Evolutionary conservation across 2,329 filamentous ascomycete species (phyloP), one percentile per base, ranked within the genome.

Genomic region (Claviceps humidiphila): DNA sequence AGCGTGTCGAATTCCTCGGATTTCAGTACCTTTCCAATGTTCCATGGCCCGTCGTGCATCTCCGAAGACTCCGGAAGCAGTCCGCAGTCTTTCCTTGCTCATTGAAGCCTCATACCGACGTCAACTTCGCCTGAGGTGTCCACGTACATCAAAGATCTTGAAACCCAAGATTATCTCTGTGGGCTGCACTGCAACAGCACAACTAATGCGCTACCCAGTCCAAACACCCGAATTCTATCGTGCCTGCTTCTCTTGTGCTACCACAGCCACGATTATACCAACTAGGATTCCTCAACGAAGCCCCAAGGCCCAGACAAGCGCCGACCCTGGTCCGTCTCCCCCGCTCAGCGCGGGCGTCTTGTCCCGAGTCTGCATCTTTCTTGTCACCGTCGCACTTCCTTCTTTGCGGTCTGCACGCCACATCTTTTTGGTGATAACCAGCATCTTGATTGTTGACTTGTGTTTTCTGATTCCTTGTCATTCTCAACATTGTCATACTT

Each of bases 401-500:
- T 51, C 9, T 11, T 34, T 34, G 30, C 30, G 30, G 30, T 34
- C 46, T 45, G 45, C 52, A 51, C 52, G 45, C 45, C 42, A 30
- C 37, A 38, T 34, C 14, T n/a, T 40, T 45, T 40, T 45, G 44
- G 45, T 49, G 46, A 45, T 49, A 46, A 51, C 52, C 26, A 45
- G 49, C 49, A 30, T 41, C 40, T 44, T 49, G 38, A 50, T 47
- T 42, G 22, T 37, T 6, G 5, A 20, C 40, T 38, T 38, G 17
- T 57, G 56, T 11, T 51, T 38, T 47, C 16, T 16, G 17, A 34
- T 58, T 57, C 56, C 57, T 54, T 53, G 54, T 55, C 56, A 26
- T 52, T 57, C 53, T 14, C n/a, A 24, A 53, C 9, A 46, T 51
- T 53, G 43, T 30, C 56, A 44, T 48, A 53, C 49, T 44, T 50